Evolutionary conservation across 305 asterid species (phyloP).

Genomic region (Petunia hybrid): DNA sequence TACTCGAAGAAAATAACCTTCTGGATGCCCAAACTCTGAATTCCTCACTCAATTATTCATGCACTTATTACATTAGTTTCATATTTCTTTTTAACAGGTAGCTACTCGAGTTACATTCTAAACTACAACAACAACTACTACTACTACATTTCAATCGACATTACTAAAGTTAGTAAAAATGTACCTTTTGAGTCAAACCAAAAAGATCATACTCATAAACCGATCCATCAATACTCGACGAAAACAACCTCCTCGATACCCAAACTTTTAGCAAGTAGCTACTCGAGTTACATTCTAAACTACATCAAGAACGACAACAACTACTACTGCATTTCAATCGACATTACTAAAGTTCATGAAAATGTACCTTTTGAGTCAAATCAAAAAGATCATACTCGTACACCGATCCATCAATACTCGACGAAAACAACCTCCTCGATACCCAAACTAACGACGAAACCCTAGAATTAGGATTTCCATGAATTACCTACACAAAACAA

Average conservation of each 20-base stretch:
- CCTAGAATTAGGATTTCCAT: conserved; percentile 80
- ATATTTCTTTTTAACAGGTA: too few relatives aligned
- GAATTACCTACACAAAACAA: conserved; percentile 70
- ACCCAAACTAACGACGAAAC: conserved; percentile 89
- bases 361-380: conserved; percentile 75
- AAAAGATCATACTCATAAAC: conserved; percentile 89
- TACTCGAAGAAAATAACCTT: conserved; percentile 73
- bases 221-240: conserved; percentile 91
- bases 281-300: too few relatives aligned
- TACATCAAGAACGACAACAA: too few relatives aligned
- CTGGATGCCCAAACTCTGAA: conserved; percentile 64
- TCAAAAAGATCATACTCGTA: conserved; percentile 88
- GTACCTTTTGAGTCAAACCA: conserved; percentile 80
- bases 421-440: conserved; percentile 64
- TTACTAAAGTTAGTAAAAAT: not conserved
- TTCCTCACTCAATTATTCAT: too few relatives aligned
- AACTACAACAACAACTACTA: too few relatives aligned
- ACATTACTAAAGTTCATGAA: not conserved
- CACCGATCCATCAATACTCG: conserved; percentile 88
- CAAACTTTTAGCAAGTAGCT: too few relatives aligned
- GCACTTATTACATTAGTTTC: too few relatives aligned
- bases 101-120: too few relatives aligned
- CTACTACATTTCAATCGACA: too few relatives aligned
- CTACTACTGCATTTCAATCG: too few relatives aligned
- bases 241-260: conserved; percentile 62